Conservation (phyloP, 148 eudicot species). For the Tetragonia tetragonoides region DNA sequence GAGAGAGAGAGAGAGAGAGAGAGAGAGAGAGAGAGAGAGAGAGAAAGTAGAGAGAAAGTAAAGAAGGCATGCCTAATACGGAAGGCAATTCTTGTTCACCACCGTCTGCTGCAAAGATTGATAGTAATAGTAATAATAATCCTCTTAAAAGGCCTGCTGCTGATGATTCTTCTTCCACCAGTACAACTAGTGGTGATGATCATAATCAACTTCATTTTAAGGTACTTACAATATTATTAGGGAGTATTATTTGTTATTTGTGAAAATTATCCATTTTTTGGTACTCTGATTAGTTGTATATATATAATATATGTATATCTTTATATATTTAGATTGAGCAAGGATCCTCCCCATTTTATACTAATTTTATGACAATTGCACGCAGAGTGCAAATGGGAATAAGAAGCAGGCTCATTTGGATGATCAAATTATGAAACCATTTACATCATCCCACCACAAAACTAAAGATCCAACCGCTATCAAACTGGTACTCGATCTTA, state of each 20-base stretch:
- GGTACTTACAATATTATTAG: too few species aligned
- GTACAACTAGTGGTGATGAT: too few species aligned
- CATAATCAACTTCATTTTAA: too few species aligned
- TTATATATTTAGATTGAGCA: background rate
- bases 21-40: background rate
- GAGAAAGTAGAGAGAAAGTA: background rate
- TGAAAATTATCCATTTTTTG: too few species aligned
- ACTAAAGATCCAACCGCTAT: background rate
- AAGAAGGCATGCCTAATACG: too few species aligned
- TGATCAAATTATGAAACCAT: constrained; percentile 5
- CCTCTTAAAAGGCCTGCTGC: too few species aligned
- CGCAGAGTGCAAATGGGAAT: background rate
- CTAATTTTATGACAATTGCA: background rate
- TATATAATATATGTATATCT: background rate
- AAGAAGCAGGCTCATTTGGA: background rate
- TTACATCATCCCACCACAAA: background rate
- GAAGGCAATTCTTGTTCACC: too few species aligned
- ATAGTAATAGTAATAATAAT: too few species aligned
- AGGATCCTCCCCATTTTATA: too few species aligned
- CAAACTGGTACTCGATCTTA: background rate
- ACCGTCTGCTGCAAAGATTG: too few species aligned
- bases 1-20: background rate
- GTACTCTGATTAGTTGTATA: background rate
- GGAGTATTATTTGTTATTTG: too few species aligned
- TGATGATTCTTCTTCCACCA: too few species aligned